Conservation (phyloP, 805 yeast genomes). For the Metschnikowia continentalis region DNA sequence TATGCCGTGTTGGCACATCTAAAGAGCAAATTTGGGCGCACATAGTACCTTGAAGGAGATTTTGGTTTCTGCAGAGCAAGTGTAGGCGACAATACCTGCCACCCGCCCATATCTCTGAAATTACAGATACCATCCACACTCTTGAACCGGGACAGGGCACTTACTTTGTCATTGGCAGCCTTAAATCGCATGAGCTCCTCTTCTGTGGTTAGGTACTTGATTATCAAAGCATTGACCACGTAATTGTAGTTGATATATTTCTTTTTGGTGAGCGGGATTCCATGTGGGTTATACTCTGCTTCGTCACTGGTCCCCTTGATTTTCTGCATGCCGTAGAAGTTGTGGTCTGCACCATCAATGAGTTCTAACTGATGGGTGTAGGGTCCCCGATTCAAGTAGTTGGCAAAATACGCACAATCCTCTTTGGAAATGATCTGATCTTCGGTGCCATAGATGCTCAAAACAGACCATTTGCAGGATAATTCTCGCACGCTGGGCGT, state of each 20-base stretch:
- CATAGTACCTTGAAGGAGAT: slow-evolving; percentile 27
- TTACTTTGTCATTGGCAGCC: slow-evolving; percentile 30
- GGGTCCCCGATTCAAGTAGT: slow-evolving; percentile 51
- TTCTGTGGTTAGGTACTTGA: slow-evolving; percentile 45
- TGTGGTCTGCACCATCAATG: slow-evolving; percentile 74
- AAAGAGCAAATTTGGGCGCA: slow-evolving; percentile 51
- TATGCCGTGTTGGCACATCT: slow-evolving; percentile 60
- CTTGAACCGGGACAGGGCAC: slow-evolving; percentile 54
- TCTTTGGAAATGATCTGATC: slow-evolving; percentile 64
- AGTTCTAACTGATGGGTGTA: slow-evolving; percentile 47
- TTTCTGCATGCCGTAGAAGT: slow-evolving; percentile 54
- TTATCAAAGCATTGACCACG: slow-evolving; percentile 46
- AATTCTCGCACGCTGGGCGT: slow-evolving; percentile 39
- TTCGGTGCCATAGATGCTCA: slow-evolving; percentile 66
- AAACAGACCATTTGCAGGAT: slow-evolving; percentile 45
- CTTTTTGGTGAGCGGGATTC: slow-evolving; percentile 42
- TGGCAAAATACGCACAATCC: slow-evolving; percentile 59
- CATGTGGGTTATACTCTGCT: slow-evolving; percentile 32
- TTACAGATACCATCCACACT: slow-evolving; percentile 63
- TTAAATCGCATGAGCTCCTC: slow-evolving; percentile 54
- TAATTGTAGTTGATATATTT: slow-evolving; percentile 55
- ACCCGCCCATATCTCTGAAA: slow-evolving; percentile 81
- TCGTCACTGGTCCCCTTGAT: slow-evolving; percentile 32
- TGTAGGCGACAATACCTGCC: slow-evolving; percentile 38
- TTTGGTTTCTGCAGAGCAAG: slow-evolving; percentile 1